Evolutionary conservation across 73 alveolate species (phyloP).

Genomic region (Paramecium primaurelia): DNA sequence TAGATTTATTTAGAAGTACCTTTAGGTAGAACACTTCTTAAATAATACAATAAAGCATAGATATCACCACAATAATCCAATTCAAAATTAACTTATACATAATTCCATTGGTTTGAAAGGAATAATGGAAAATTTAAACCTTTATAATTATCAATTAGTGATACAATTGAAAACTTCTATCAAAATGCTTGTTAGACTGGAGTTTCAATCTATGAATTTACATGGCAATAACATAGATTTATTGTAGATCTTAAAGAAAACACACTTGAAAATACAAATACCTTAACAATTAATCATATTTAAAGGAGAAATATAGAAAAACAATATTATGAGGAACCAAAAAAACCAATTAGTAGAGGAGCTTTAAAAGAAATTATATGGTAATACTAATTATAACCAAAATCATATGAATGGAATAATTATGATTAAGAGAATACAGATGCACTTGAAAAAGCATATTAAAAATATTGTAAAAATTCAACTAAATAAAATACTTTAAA

Average conservation of each 20-base stretch:
- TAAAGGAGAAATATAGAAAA: neutral
- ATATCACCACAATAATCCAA: neutral
- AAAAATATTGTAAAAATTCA: neutral
- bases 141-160: neutral
- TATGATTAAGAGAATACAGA: neutral
- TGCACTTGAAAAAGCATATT: neutral
- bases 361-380: neutral
- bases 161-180: neutral
- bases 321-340: neutral
- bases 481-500: neutral
- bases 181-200: neutral
- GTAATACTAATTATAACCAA: neutral
- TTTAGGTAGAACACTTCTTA: neutral
- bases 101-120: conserved; percentile 6
- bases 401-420: conserved; percentile 1
- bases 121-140: neutral
- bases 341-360: neutral
- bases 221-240: conserved; percentile 24
- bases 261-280: neutral
- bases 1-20: neutral
- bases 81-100: neutral
- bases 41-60: neutral
- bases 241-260: neutral
- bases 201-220: neutral
- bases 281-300: neutral